Percentiles rank a stretch among this genome's conserved stretches.
These are phyloP conservation scores for Ceratocystis lukuohia DNA, from an alignment of 2,329 filamentous ascomycete genomes.

Conservation along the genomic window DNA sequence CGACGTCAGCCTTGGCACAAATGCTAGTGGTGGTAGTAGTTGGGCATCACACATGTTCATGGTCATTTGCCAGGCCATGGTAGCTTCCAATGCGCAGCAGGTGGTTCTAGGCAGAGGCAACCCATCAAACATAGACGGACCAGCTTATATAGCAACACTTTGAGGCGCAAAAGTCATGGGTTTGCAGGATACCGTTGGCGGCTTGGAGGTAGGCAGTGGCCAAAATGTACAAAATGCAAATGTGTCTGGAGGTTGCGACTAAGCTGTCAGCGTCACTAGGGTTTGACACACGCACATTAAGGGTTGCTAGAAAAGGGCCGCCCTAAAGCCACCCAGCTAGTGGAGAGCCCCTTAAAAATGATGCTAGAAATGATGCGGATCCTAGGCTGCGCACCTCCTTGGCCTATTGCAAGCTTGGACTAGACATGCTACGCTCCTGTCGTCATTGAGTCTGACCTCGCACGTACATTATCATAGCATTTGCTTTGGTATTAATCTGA, in stretches of 20 bases:
- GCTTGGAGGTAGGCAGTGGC: conserved; percentile 45
- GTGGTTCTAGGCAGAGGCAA: conserved; percentile 32
- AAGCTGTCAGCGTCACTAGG: too few relatives aligned
- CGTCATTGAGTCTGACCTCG: not conserved
- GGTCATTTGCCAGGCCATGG: conserved; percentile 44
- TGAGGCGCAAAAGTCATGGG: conserved; percentile 48
- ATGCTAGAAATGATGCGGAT: not conserved
- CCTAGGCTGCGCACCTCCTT: not conserved
- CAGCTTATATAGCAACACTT: conserved; percentile 47
- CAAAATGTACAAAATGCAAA: conserved; percentile 37
- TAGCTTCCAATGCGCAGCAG: conserved; percentile 39
- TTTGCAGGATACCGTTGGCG: conserved; percentile 40
- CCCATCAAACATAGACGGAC: conserved; percentile 36
- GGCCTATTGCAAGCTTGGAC: not conserved
- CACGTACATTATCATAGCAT: not conserved
- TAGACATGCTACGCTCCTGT: not conserved
- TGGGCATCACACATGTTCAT: conserved; percentile 48
- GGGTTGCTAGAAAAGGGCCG: not conserved
- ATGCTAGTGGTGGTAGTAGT: conserved; percentile 51
- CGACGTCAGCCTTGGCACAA: conserved; percentile 54
- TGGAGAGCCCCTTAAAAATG: not conserved
- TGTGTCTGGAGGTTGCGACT: too few relatives aligned
- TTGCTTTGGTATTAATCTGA: not conserved
- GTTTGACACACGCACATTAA: too few relatives aligned
- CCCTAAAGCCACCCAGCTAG: not conserved